phyloP scores from a whole-genome alignment of 352 stramenopile genomes.

The Phytophthora hybrid region DNA sequence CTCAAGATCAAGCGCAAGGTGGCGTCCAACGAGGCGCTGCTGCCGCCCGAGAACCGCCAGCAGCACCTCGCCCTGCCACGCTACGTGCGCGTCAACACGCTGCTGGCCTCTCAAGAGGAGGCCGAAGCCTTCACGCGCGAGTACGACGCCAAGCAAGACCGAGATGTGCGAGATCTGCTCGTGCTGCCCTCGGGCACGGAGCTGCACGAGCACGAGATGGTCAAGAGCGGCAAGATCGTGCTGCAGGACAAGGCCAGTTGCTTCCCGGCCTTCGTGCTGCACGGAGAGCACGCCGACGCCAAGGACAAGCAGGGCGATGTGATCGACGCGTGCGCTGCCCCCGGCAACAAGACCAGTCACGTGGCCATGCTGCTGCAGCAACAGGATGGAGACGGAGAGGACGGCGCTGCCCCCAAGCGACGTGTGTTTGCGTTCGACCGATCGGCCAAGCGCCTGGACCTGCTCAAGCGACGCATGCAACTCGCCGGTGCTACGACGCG shows the following conservation, averaged over 20 bases:
- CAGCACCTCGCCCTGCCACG: constrained; percentile 73
- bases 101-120: constrained; percentile 67
- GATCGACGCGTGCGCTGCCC: constrained; percentile 97
- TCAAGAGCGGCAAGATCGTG: constrained; percentile 89
- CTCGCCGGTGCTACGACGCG: constrained; percentile 80
- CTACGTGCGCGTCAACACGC: constrained; percentile 96
- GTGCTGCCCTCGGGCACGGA: constrained; percentile 91
- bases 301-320: constrained; percentile 79
- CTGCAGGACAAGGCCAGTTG: constrained; percentile 98
- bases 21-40: constrained; percentile 75
- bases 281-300: constrained; percentile 67
- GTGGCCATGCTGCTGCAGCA: constrained; percentile 93
- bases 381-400: constrained; percentile 50
- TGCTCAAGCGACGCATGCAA: constrained; percentile 91
- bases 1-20: constrained; percentile 88
- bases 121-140: constrained; percentile 55
- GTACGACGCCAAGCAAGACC: constrained; percentile 76
- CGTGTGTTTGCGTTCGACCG: constrained; percentile 97
- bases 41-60: constrained; percentile 83
- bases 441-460: constrained; percentile 83
- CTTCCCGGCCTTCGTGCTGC: constrained; percentile 96
- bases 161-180: constrained; percentile 91
- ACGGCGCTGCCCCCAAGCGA: constrained; percentile 47
- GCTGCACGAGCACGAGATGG: constrained; percentile 85
- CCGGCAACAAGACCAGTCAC: constrained; percentile 99